Evolutionary conservation across 2,329 filamentous ascomycete species (phyloP).

Genomic region (Xylariales sp.): DNA sequence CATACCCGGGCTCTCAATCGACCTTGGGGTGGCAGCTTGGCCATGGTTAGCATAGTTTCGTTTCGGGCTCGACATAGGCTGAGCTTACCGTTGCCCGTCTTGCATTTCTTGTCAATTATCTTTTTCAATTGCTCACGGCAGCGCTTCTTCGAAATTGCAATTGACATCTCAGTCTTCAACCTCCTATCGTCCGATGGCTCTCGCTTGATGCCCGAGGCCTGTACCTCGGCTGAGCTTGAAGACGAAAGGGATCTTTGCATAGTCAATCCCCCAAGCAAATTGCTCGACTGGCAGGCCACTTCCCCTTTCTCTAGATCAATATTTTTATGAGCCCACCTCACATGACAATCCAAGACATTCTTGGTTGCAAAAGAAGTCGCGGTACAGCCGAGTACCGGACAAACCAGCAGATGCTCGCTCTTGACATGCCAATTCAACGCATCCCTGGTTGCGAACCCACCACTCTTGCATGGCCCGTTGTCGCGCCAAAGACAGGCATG

Average conservation of each 20-base stretch:
- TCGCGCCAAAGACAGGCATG: conserved; percentile 36
- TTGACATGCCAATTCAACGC: conserved; percentile 40
- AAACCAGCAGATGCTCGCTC: conserved; percentile 37
- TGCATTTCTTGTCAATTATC: conserved; percentile 30
- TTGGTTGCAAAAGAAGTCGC: conserved; percentile 30
- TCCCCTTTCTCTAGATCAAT: conserved; percentile 9
- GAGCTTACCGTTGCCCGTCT: conserved; percentile 22
- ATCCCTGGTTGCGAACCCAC: conserved; percentile 31
- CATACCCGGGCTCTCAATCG: conserved; percentile 28
- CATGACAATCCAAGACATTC: conserved; percentile 32
- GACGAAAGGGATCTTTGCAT: background rate
- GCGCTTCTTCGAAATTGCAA: conserved; percentile 29
- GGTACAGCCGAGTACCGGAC: conserved; percentile 33
- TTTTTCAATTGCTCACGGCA: conserved; percentile 31
- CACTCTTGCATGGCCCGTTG: conserved; percentile 25
- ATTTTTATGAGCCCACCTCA: conserved; percentile 30
- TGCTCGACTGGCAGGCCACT: conserved; percentile 13
- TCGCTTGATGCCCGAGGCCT: background rate
- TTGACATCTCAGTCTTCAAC: conserved; percentile 23
- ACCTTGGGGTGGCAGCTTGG: conserved; percentile 20
- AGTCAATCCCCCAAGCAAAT: conserved; percentile 9
- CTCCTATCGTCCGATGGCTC: conserved; percentile 16
- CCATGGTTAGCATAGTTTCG: background rate
- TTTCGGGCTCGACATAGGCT: conserved; percentile 1
- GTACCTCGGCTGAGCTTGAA: background rate